Evolutionary conservation across 257 asterid genomes (phyloP), one percentile per base, ranked within the genome.

Genomic region (Solanum bulbocastanum): DNA sequence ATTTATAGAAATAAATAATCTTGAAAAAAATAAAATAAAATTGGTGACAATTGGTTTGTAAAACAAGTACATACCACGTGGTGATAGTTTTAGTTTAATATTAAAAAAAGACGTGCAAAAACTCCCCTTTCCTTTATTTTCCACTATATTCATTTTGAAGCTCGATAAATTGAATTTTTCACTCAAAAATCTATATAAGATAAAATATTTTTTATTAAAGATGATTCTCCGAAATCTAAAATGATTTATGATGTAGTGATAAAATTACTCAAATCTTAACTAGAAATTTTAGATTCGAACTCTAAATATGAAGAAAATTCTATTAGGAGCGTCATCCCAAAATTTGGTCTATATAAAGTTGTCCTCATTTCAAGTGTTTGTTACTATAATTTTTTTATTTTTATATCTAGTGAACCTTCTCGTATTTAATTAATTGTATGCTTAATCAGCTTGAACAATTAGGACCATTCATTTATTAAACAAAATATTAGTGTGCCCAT

Each of bases 21-120:
- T 25, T 85, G 40, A 71, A 39, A 35, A 23, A 15, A 37, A 68
- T 9, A 16, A 8, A 69, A 32, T 36, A 30, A 20, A 32, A 22
- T 73, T 15, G 14, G 35, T 36, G 84, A 46, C 84, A 46, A 71
- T 46, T 86, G 58, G 39, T 32, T 32, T 68, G 27, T 49, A 36
- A 44, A 78, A 73, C 75, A 86, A 74, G 20, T 73, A 44, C 60
- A 74, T 73, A 44, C 72, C 84, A 71, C 84, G 84, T 86, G 69
- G 30, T 46, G 30, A 81, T 25, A 81, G 3, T 73, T 73, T 79
- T 44, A 4, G 16, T 44, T 79, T 79, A 8, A 74, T 36, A 46
- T 46, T 46, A 20, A 10, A 81, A 81, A 46, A 81, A 46, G 6
- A 12, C 85, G 46, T 46, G 25, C 66, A 81, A 30, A 46, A 46